A percentile compares a stretch with the other conserved stretches of the same genome.
Conservation (phyloP, 139 green algal species). For the Chlamydomonas schloesseri region DNA sequence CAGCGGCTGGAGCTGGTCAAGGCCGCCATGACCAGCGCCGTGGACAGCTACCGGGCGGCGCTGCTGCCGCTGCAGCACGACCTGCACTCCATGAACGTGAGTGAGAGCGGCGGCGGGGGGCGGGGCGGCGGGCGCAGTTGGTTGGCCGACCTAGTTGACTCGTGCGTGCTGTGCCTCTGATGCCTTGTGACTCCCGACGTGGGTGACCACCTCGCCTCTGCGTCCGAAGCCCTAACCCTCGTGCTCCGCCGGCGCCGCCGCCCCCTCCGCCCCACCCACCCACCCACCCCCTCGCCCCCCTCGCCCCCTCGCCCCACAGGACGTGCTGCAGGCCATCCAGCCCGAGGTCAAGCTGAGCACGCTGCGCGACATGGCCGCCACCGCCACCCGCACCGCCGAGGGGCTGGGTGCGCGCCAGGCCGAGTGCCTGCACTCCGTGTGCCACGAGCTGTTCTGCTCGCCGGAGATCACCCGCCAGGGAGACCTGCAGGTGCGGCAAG, state of each 20-base stretch:
- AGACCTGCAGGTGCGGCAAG: conserved; percentile 61
- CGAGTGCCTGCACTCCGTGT: conserved; percentile 62
- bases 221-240: no score
- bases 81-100: conserved; percentile 3
- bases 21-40: conserved; percentile 35
- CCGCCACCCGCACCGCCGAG: conserved; percentile 48
- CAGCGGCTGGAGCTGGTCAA: conserved; percentile 49
- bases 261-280: neutral
- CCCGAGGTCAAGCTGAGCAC: conserved; percentile 22
- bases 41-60: conserved; percentile 52
- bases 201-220: no score
- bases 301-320: neutral
- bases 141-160: no score
- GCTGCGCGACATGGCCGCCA: conserved; percentile 37
- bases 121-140: no score
- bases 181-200: no score
- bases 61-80: conserved; percentile 45
- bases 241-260: no score
- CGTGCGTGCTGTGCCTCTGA: no score
- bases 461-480: conserved; percentile 74
- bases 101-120: neutral
- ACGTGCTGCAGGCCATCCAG: conserved; percentile 19
- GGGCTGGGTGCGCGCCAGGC: conserved; percentile 68
- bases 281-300: neutral
- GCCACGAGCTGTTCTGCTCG: conserved; percentile 75